Evolutionary conservation across 495 filamentous ascomycete genomes (phyloP).

Genomic region (Trichoderma asperelloides): DNA sequence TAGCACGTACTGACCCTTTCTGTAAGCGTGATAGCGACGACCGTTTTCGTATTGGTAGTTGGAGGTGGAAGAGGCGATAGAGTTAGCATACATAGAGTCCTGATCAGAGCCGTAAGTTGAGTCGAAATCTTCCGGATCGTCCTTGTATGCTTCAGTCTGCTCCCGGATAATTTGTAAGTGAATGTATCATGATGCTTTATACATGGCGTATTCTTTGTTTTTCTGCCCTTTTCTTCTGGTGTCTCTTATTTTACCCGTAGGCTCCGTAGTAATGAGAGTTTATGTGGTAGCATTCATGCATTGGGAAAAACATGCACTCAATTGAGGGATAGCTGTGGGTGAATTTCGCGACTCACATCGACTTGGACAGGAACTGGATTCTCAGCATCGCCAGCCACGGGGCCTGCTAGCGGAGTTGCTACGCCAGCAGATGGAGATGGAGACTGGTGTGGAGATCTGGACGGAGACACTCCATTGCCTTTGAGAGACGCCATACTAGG

Average conservation of each 20-base stretch:
- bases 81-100: constrained; percentile 15
- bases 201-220: background rate
- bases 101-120: constrained; percentile 18
- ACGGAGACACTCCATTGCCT: background rate
- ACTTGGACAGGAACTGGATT: constrained; percentile 1
- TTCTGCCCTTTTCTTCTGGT: background rate
- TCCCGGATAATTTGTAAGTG: background rate
- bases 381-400: background rate
- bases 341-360: background rate
- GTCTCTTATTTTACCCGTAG: background rate
- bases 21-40: constrained; percentile 10
- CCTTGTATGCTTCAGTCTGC: constrained; percentile 6
- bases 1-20: constrained; percentile 16
- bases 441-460: background rate
- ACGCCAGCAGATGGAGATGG: background rate
- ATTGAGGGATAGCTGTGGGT: background rate
- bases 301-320: background rate
- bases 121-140: constrained; percentile 14
- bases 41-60: constrained; percentile 19
- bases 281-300: background rate
- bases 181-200: background rate
- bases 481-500: background rate
- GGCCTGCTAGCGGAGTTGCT: background rate
- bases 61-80: constrained; percentile 20
- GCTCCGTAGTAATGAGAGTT: background rate